Base-by-base conservation (phyloP, 257 asterid species). In the Gentiana straminea region DNA sequence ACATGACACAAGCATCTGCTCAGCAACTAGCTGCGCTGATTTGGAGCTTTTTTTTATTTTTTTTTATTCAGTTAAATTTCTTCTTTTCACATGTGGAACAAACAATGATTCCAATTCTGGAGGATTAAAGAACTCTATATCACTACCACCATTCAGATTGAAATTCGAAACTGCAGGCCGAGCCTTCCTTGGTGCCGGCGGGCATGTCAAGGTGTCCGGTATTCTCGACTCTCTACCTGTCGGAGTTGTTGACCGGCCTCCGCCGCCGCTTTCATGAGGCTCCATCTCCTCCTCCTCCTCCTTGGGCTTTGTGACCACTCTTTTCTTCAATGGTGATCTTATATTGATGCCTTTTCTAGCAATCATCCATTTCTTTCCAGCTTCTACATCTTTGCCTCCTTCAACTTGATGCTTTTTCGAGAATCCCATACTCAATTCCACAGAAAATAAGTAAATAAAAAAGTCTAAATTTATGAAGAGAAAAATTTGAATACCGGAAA, bases 181-280 rank as follows among this genome's bases (percentile, higher is more conserved):
- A 67, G 78, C 83, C 75, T 88, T 88, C 81, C 84, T 83, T 35
- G 96, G 96, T 38, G 96, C 79, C 35, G 88, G 86, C 4, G 96
- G 96, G 69, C 96, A 88, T 1, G 84, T 59, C 34, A 79, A 45
- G 53, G 62, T 75, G 58, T 77, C 88, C 55, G 94, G 90, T 73
- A 88, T 84, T 54, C 70, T 79, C 2, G 90, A 67, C 12, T 72
- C 86, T 68, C 77, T 80, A n/a, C 82, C 75, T 51, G 93, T 88
- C 47, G 96, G 96, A 2, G 96, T 88, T n/a, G 82, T 88, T 7
- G 86, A 65, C 46, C 80, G 66, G 46, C 46, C 46, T 41, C 9
- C 24, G 24, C 24, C 24, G 24, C 24, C 24, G 38, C 52, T 74
- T 1, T 64, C 72, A 24, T 45, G 70, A 33, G 71, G 70, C 57